Conservation (phyloP, 352 stramenopile species). For the Pythium aquatile region DNA sequence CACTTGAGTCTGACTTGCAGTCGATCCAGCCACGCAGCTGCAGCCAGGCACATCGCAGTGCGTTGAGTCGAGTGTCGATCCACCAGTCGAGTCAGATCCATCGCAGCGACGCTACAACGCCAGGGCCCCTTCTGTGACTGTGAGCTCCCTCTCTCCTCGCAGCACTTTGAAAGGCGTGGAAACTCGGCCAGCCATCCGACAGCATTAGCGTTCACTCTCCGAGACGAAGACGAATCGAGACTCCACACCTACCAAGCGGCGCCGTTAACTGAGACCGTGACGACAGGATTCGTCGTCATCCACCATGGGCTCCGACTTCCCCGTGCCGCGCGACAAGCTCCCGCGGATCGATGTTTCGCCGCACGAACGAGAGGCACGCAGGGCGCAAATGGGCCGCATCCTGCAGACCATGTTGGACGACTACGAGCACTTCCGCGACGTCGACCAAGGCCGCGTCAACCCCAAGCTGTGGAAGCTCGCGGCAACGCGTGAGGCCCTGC, state of each 20-base stretch:
- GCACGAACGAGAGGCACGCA: slow-evolving; percentile 14
- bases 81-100: background rate
- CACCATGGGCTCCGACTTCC: slow-evolving; percentile 36
- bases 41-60: background rate
- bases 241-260: background rate
- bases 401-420: slow-evolving; percentile 26
- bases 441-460: slow-evolving; percentile 12
- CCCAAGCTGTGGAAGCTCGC: slow-evolving; percentile 15
- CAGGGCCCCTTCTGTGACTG: background rate
- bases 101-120: background rate
- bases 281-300: background rate
- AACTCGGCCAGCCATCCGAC: background rate
- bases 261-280: background rate
- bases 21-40: background rate
- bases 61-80: background rate
- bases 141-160: background rate
- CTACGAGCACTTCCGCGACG: slow-evolving; percentile 21
- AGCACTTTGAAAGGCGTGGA: no score
- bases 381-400: slow-evolving; percentile 23
- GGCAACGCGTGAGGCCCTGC: slow-evolving; percentile 6
- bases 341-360: slow-evolving; percentile 19
- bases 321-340: slow-evolving; percentile 29
- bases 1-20: no score
- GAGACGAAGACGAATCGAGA: background rate
- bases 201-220: background rate